Evolutionary conservation across 148 eudicot species (phyloP), one percentile per base, ranked within the genome.

Genomic region (Agrostemma githago): DNA sequence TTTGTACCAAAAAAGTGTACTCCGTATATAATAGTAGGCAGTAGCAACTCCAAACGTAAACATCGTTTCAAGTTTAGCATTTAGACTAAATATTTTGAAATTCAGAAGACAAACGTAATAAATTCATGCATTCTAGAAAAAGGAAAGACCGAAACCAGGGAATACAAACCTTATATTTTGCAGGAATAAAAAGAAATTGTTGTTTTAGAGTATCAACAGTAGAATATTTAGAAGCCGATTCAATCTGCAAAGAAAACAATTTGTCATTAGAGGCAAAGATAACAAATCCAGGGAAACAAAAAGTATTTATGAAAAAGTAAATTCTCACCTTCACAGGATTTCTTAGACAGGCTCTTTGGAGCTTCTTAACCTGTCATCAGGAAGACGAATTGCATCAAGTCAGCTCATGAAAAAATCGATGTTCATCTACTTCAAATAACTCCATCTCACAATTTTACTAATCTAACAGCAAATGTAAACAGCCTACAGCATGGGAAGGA

Each of bases 151-250:
- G 5, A 48, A 5, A 46, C 2, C 56, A 39, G 8, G 48, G 11
- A 21, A n/a, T 64, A 40, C 72, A 70, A 64, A 93, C 98, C 97
- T 93, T 93, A 84, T 86, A 44, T 79, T 83, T 91, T 44, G 92
- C 87, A 51, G 98, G 90, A 80, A 88, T 72, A 68, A 91, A 87
- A 71, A 84, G 70, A 79, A 76, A 87, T 71, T 88, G 88, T 76
- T 94, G 97, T 84, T 87, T 93, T 83, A 94, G 78, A 15, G 89
- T 88, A 70, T 84, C 92, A 69, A 91, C 98, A 38, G 98, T 94
- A 53, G 96, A 89, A 85, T 94, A 94, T 68, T 94, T 94, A 9
- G 90, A 80, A 53, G 84, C 83, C 51, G 88, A 82, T 83, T 89
- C 92, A 78, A 94, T 85, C 97, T 94, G 85, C 20, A 76, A 78